Base-by-base conservation (phyloP, 176 grass and related monocot genomes). In the Calamus simplicifolius region DNA sequence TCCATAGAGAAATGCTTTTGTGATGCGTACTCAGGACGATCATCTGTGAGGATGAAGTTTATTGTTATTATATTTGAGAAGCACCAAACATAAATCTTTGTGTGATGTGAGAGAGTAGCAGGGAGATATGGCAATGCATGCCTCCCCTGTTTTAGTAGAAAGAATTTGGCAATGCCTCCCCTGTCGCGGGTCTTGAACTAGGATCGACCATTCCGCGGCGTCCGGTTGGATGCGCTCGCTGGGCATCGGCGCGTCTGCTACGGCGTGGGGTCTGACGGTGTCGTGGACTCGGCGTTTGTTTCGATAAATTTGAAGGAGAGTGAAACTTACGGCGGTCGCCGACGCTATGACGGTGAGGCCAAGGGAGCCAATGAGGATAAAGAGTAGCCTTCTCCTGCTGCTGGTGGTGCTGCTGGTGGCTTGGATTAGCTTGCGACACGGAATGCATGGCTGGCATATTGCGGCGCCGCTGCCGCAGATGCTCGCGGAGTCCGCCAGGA, bases 371-470 rank as follows among this genome's bases (percentile, higher is more conserved):
- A 75, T 43, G 0, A 82, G 60, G 56, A 80, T 66, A 59, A 72
- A 57, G 58, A 52, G 30, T 28, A 48, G 58, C 30, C 19, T 74
- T 8, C 71, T 79, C 31, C 43, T 73, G 4, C 58, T 4, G 29
- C 48, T 16, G 19, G 0, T 29, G 21, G 7, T 18, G 4, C 23
- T 25, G 5, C 16, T 13, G 62, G 13, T 1, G 48, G 21, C 8
- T 16, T 43, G 55, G 74, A 73, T 4, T 13, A 5, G 16, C 35
- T 21, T 35, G 63, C 1, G 64, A 25, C 16, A 87, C 52, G 58
- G 79, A 73, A 61, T 64, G 66, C 91, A 96, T 63, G 76, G 77
- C 18, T 74, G 49, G 69, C 91, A 96, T 50, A 96, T 61, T 59
- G 70, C 82, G 5, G 51, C 63, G 16, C 25, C 56, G 4, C 13